These are phyloP conservation scores for Sporothrix humicola DNA, from an alignment of 2,329 filamentous ascomycete species.

Conservation along the genomic window DNA sequence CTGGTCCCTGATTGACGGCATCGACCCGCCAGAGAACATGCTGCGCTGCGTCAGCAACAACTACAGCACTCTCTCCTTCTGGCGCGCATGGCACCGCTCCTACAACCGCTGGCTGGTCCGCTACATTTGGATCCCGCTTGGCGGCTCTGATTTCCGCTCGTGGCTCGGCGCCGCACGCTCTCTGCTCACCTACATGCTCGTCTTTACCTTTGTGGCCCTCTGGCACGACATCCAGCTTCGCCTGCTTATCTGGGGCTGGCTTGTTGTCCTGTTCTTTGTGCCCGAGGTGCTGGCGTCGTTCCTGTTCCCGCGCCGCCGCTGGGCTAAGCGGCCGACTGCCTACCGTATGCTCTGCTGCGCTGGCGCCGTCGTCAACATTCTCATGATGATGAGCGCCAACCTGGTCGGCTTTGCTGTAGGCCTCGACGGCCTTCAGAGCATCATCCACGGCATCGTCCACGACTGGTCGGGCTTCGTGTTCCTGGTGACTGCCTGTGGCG, in stretches of 20 bases:
- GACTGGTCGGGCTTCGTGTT: constrained; percentile 76
- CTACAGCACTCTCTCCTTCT: constrained; percentile 88
- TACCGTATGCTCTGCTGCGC: constrained; percentile 82
- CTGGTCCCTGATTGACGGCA: constrained; percentile 88
- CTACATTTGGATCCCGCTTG: constrained; percentile 92
- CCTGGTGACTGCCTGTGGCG: constrained; percentile 70
- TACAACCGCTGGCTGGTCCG: constrained; percentile 95
- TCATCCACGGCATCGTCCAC: constrained; percentile 75
- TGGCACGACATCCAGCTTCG: constrained; percentile 97
- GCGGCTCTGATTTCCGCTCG: constrained; percentile 65
- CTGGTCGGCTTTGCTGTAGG: constrained; percentile 94
- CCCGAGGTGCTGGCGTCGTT: constrained; percentile 78
- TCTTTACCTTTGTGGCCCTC: constrained; percentile 95
- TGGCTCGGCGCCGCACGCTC: constrained; percentile 59
- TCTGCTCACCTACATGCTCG: constrained; percentile 76
- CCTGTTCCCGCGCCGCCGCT: constrained; percentile 75
- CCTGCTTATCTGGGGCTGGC: constrained; percentile 94
- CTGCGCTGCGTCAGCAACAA: constrained; percentile 95
- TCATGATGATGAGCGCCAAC: constrained; percentile 97
- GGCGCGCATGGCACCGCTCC: constrained; percentile 93
- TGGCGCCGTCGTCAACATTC: constrained; percentile 80
- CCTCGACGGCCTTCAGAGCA: constrained; percentile 79
- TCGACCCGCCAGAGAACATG: constrained; percentile 98
- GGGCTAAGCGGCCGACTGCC: constrained; percentile 69
- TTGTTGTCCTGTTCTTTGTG: constrained; percentile 90